A percentile compares a stretch with the other conserved stretches of the same genome.
Conservation (phyloP, 2,329 filamentous ascomycete genomes). For the Trichoderma afroharzianum region DNA sequence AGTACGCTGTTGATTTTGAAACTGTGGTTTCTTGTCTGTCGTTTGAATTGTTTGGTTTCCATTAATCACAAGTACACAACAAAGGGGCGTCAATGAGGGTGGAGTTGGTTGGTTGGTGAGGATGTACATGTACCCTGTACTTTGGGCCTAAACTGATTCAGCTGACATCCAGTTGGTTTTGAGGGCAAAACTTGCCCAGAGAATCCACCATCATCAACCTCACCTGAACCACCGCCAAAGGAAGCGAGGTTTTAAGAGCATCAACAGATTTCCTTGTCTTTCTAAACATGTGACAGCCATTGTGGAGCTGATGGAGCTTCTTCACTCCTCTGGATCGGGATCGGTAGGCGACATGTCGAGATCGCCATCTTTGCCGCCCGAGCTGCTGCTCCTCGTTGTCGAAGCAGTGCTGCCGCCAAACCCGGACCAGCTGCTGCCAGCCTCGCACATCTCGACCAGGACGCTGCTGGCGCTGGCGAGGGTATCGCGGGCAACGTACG, state of each 20-base stretch:
- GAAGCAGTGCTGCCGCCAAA: constrained; percentile 35
- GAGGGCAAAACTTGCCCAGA: not conserved
- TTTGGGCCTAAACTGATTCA: not conserved
- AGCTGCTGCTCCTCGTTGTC: constrained; percentile 36
- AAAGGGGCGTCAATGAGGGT: not conserved
- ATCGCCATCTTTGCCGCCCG: constrained; percentile 29
- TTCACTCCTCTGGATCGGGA: not conserved
- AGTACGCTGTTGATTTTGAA: not conserved
- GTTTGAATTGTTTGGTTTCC: not conserved
- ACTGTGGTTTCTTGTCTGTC: not conserved
- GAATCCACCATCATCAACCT: not conserved
- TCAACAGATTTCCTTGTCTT: not conserved
- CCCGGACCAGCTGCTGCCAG: constrained; percentile 31
- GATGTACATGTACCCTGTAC: not conserved
- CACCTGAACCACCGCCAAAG: not conserved
- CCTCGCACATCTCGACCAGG: constrained; percentile 39
- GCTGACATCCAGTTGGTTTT: not conserved
- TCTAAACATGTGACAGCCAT: constrained; percentile 10
- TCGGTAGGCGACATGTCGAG: not conserved
- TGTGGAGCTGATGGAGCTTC: constrained; percentile 18
- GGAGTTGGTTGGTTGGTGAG: not conserved
- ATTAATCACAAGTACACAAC: not conserved
- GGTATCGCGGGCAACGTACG: constrained; percentile 41
- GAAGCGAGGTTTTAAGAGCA: not conserved
- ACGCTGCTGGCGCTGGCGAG: constrained; percentile 43